These are phyloP conservation scores for Saccharomyces hybrid DNA, from an alignment of 1,139 yeast species.

Conservation along the genomic window DNA sequence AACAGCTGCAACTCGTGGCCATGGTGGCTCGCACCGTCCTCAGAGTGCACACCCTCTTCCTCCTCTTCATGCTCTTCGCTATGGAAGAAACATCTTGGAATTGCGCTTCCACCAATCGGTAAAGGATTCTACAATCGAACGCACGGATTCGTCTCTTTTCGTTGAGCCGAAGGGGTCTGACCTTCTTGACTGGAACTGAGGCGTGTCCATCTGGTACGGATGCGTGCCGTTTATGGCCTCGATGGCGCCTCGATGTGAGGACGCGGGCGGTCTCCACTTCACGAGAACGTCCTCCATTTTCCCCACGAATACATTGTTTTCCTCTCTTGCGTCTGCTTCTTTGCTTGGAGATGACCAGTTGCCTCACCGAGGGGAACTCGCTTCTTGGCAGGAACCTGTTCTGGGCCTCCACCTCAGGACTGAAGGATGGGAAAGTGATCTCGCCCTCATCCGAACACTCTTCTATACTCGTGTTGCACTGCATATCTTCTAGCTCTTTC, in stretches of 20 bases:
- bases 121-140: slow-evolving; percentile 2
- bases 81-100: background rate
- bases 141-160: background rate
- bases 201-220: slow-evolving; percentile 16
- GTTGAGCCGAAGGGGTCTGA: background rate
- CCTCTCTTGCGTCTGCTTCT: slow-evolving; percentile 23
- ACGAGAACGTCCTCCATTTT: slow-evolving; percentile 46
- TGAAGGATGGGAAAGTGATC: background rate
- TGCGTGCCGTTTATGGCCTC: slow-evolving; percentile 24
- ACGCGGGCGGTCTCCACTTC: slow-evolving; percentile 46
- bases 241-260: slow-evolving; percentile 32
- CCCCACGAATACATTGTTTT: slow-evolving; percentile 34
- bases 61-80: background rate
- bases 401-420: background rate
- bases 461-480: background rate
- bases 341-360: slow-evolving; percentile 29
- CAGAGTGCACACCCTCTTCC: background rate
- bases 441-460: background rate
- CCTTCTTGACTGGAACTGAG: background rate
- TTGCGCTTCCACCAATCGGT: slow-evolving; percentile 7
- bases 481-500: background rate
- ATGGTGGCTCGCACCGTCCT: background rate
- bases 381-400: slow-evolving; percentile 12
- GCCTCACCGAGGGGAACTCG: slow-evolving; percentile 22
- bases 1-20: background rate